phyloP scores from a whole-genome alignment of 2,329 filamentous ascomycete species.

The Aspergillus pseudotamarii region DNA sequence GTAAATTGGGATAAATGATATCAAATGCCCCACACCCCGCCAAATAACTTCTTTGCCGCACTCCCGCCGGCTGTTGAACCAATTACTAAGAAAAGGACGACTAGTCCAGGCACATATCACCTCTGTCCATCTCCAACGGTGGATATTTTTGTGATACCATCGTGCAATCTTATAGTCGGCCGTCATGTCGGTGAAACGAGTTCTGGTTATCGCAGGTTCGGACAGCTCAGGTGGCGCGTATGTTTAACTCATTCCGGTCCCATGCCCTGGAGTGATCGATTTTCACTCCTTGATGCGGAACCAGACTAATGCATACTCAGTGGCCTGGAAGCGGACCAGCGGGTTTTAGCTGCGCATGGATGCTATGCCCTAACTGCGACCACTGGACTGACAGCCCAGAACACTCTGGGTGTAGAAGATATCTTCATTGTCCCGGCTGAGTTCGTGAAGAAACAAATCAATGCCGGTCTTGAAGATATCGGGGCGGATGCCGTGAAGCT shows the following conservation, averaged over 20 bases:
- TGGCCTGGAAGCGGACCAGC: slow-evolving; percentile 93
- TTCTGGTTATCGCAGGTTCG: slow-evolving; percentile 83
- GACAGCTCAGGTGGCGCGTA: slow-evolving; percentile 91
- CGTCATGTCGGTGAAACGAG: slow-evolving; percentile 51
- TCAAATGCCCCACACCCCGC: slow-evolving; percentile 16
- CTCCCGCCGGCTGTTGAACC: not conserved
- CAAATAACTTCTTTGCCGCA: slow-evolving; percentile 11
- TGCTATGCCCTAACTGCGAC: slow-evolving; percentile 97
- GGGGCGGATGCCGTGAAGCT: slow-evolving; percentile 90
- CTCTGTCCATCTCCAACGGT: not conserved
- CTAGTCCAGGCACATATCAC: not conserved
- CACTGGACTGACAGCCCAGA: slow-evolving; percentile 93
- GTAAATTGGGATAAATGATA: not conserved
- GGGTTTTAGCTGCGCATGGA: slow-evolving; percentile 86
- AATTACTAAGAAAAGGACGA: not conserved
- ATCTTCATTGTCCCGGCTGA: slow-evolving; percentile 77
- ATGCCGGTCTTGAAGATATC: slow-evolving; percentile 81
- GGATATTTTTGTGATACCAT: not conserved
- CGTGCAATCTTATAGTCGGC: not conserved
- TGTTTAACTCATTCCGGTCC: slow-evolving; percentile 39
- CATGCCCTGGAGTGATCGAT: slow-evolving; percentile 1
- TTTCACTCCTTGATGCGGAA: slow-evolving; percentile 7
- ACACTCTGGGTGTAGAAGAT: slow-evolving; percentile 79
- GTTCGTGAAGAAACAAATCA: slow-evolving; percentile 84
- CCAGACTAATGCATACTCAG: slow-evolving; percentile 50